phyloP scores from a whole-genome alignment of 179 eudicot genomes.

The Beta corolliflora region DNA sequence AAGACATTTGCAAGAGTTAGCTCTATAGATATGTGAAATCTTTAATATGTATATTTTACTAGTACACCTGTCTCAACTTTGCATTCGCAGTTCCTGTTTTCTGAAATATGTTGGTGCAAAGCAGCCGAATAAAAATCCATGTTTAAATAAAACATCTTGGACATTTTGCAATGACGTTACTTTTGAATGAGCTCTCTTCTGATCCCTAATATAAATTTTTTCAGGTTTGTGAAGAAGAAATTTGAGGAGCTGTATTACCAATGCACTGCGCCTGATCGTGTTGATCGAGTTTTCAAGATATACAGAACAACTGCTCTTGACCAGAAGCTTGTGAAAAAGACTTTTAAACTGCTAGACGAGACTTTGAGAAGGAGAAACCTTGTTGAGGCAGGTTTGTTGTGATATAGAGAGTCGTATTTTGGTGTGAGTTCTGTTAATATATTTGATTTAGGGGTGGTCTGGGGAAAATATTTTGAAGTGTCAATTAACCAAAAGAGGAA shows the following conservation, averaged over 20 bases:
- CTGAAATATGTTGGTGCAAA: not conserved
- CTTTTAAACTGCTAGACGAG: slow-evolving; percentile 90
- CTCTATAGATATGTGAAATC: not conserved
- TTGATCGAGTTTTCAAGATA: slow-evolving; percentile 89
- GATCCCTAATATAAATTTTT: not conserved
- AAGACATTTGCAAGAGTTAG: not conserved
- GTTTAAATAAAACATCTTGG: slow-evolving; percentile 3
- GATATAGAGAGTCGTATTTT: slow-evolving; percentile 31
- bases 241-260: slow-evolving; percentile 96
- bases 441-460: not conserved
- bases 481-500: slow-evolving; percentile 8
- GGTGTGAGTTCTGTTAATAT: slow-evolving; percentile 29
- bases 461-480: slow-evolving; percentile 24
- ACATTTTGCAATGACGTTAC: not conserved
- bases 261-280: slow-evolving; percentile 81
- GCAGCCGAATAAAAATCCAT: not conserved
- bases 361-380: slow-evolving; percentile 94
- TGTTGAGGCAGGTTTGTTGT: slow-evolving; percentile 88
- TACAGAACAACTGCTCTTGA: slow-evolving; percentile 95
- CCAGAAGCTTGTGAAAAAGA: slow-evolving; percentile 94
- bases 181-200: slow-evolving; percentile 12
- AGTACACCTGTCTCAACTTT: slow-evolving; percentile 5
- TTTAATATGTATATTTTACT: not conserved
- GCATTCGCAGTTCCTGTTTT: not conserved
- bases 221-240: slow-evolving; percentile 93